Evolutionary conservation across 2,329 filamentous ascomycete genomes (phyloP), one percentile per base, ranked within the genome.

Genomic region (Scolecobasidium constrictum): DNA sequence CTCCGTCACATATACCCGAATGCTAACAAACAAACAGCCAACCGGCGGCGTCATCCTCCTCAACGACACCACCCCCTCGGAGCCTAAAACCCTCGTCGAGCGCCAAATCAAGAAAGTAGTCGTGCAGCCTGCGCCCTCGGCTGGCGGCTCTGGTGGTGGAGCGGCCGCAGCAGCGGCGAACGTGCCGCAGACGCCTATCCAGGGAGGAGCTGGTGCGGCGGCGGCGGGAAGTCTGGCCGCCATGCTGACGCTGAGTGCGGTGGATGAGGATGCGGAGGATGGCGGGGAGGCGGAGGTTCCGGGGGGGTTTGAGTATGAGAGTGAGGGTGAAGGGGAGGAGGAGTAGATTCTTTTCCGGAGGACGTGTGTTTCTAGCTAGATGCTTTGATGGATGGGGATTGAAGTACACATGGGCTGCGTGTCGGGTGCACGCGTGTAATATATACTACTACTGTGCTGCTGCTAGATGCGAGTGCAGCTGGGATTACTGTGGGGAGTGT

Each of bases 11-110:
- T 39, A 13, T 2, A 1, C 16, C 0, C 18, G 13, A 47, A 58
- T 46, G 68, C 76, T 63, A 77, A 57, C 34, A 7, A 38, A 12
- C 16, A 42, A 9, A 13, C 54, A 94, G 83, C 86, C 90, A 48
- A 96, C 90, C 34, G 90, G 92, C 51, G 92, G 92, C 51, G 86
- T 94, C 28, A 79, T 96, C 23, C 74, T 98, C n/a, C 77, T 98
- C 17, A 73, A 85, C 44, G 92, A 98, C 60, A 87, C 81, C 12
- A 75, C 81, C 50, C 83, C 87, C 1, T 75, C 78, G 1, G 83
- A 94, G 60, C 65, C 79, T 38, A 93, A 94, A 61, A 69, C 78
- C 15, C 73, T 92, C 5, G 75, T 98, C 38, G 92, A 96, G 60
- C 78, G 96, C 62, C 94, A 93, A 68, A 77, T 94, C 34, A 92